Evolutionary conservation across 148 eudicot genomes (phyloP).

Genomic region (Arbutus unedo): DNA sequence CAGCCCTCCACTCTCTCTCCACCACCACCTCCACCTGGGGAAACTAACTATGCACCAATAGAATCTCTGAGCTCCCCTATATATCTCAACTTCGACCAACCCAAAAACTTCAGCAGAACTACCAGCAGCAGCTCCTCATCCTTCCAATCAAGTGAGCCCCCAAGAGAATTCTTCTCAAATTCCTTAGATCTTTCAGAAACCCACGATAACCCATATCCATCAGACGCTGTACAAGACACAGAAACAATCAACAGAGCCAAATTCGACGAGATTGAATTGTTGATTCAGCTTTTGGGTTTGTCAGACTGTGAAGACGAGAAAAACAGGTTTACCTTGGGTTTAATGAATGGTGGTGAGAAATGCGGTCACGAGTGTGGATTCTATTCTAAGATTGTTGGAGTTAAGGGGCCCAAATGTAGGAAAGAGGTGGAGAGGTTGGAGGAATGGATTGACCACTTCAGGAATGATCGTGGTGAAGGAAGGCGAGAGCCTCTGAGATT

Average conservation of each 20-base stretch:
- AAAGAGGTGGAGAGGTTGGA: slow-evolving; percentile 66
- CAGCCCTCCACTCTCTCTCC: slow-evolving; percentile 12
- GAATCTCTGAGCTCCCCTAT: slow-evolving; percentile 62
- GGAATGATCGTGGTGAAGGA: slow-evolving; percentile 24
- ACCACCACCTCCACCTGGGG: slow-evolving; percentile 19
- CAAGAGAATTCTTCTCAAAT: slow-evolving; percentile 54
- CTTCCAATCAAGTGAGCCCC: slow-evolving; percentile 51
- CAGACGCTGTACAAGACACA: slow-evolving; percentile 24
- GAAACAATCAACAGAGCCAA: slow-evolving; percentile 10
- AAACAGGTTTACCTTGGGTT: slow-evolving; percentile 4
- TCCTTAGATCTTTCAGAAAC: slow-evolving; percentile 43
- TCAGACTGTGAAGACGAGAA: slow-evolving; percentile 29
- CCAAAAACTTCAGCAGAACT: slow-evolving; percentile 17
- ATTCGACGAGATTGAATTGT: slow-evolving; percentile 46
- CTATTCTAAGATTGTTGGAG: slow-evolving; percentile 62
- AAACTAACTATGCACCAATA: slow-evolving; percentile 18
- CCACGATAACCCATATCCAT: slow-evolving; percentile 31
- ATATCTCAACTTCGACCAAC: slow-evolving; percentile 37
- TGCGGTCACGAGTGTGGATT: slow-evolving; percentile 52
- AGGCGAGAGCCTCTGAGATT: slow-evolving; percentile 59
- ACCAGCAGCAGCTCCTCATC: slow-evolving; percentile 22
- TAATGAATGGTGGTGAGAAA: slow-evolving; percentile 14
- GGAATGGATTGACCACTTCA: slow-evolving; percentile 65
- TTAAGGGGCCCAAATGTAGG: slow-evolving; percentile 69
- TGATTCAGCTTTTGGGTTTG: slow-evolving; percentile 58